These are phyloP conservation scores for Lachancea cidri DNA, from an alignment of 805 yeast species.

Conservation along the genomic window DNA sequence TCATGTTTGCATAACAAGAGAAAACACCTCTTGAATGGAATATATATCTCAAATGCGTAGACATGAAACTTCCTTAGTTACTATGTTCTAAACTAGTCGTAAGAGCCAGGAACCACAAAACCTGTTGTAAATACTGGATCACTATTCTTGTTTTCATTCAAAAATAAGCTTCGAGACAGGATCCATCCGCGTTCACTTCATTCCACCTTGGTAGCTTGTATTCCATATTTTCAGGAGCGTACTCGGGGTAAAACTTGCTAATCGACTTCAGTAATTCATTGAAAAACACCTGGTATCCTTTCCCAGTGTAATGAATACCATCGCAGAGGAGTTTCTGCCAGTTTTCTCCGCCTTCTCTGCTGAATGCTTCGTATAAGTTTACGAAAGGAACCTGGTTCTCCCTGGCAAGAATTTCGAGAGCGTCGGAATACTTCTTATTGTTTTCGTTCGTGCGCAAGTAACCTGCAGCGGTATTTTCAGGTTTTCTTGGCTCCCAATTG, in stretches of 20 bases:
- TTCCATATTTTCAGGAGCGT: constrained; percentile 38
- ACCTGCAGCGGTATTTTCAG: constrained; percentile 36
- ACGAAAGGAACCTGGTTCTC: constrained; percentile 51
- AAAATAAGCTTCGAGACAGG: constrained; percentile 12
- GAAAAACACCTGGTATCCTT: constrained; percentile 47
- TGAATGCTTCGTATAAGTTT: constrained; percentile 45
- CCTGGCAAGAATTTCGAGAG: constrained; percentile 41
- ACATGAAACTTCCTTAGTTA: too few relatives aligned
- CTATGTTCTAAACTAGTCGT: too few relatives aligned
- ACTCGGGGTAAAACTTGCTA: constrained; percentile 42
- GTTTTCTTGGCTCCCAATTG: constrained; percentile 35
- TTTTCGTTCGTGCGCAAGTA: constrained; percentile 42
- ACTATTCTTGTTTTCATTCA: neutral
- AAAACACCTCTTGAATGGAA: too few relatives aligned
- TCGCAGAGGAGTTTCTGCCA: constrained; percentile 42
- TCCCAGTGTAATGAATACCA: constrained; percentile 58
- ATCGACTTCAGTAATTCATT: constrained; percentile 41
- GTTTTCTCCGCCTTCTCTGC: constrained; percentile 32
- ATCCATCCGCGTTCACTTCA: constrained; percentile 27
- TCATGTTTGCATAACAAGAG: too few relatives aligned
- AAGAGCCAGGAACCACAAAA: neutral
- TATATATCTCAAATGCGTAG: too few relatives aligned
- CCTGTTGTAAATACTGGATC: neutral
- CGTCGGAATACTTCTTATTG: constrained; percentile 47
- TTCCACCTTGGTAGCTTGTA: constrained; percentile 39